Percentiles rank a stretch among this genome's conserved stretches.
Evolutionary conservation across 2,329 filamentous ascomycete species (phyloP).

Genomic region (Rhynchosporium agropyri): DNA sequence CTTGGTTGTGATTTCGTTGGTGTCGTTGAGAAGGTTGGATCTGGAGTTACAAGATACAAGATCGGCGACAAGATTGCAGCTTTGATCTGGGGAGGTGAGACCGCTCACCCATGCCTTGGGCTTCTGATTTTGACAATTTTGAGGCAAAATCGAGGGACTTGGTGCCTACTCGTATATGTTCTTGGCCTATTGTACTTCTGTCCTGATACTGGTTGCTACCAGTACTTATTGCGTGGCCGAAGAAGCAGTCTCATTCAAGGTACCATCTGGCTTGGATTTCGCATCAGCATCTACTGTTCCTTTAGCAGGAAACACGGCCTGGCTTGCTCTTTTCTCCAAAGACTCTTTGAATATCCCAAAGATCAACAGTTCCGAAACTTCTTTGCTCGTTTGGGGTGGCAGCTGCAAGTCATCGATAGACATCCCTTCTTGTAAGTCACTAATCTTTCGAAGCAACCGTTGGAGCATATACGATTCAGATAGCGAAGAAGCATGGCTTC

Average conservation of each 20-base stretch:
- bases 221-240: not conserved
- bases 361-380: slow-evolving; percentile 5
- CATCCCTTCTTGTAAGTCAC: not conserved
- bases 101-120: slow-evolving; percentile 31
- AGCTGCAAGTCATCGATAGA: not conserved
- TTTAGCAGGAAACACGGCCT: slow-evolving; percentile 46
- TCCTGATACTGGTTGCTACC: no score
- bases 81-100: slow-evolving; percentile 43
- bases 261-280: not conserved
- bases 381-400: not conserved
- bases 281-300: slow-evolving; percentile 29
- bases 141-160: not conserved
- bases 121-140: not conserved
- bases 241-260: not conserved
- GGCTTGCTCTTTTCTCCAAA: slow-evolving; percentile 46
- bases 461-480: slow-evolving; percentile 45
- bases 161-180: not conserved
- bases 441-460: slow-evolving; percentile 46
- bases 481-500: slow-evolving; percentile 43
- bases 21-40: slow-evolving; percentile 43
- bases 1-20: slow-evolving; percentile 47
- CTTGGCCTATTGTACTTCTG: no score
- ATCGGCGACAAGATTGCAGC: slow-evolving; percentile 40
- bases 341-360: slow-evolving; percentile 44
- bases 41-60: slow-evolving; percentile 36